Evolutionary conservation across 2,329 filamentous ascomycete species (phyloP), one percentile per base, ranked within the genome.

Genomic region (Diplodia sapinea): DNA sequence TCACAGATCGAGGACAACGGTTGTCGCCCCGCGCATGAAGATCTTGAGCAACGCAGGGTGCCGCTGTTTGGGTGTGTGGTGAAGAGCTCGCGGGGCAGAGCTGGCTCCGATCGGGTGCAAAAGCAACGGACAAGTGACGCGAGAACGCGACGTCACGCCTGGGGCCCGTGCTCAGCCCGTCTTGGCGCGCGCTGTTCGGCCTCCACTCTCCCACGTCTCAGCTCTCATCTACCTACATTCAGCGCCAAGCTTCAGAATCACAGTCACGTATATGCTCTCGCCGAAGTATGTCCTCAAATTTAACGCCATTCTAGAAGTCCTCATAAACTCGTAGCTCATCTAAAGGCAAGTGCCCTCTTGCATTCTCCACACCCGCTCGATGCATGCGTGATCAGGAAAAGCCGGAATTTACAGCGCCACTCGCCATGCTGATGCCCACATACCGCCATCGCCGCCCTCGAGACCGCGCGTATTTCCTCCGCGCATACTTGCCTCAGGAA

Each of bases 131-230:
- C 55, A 15, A 15, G 47, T 47, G 26, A 54, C 62, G 62, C 62
- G 62, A 20, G 15, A 31, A 65, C 62, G 62, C 62, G 62, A 40
- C 62, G 36, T 54, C 62, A 54, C 62, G 62, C 11, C 26, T 11
- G 31, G 57, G 43, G 59, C 51, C 59, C 47, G 36, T 50, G 57
- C 57, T 12, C 36, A 12, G 12, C 54, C 38, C 29, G 26, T 33
- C 52, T 55, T 55, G 26, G 52, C 52, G 29, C 29, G 43, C 8
- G 20, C 43, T n/a, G 36, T 2, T 12, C 26, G 26, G 26, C 26
- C 26, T 26, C 23, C 23, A 26, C 23, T 3, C 26, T 26, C 26
- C 26, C 26, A 26, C 26, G 26, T 26, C 23, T 26, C 26, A 26
- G 1, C 36, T 38, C 36, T 11, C 36, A 11, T 11, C 36, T 26